phyloP scores from a whole-genome alignment of 345 rosid genomes.

The Geranium brycei region DNA sequence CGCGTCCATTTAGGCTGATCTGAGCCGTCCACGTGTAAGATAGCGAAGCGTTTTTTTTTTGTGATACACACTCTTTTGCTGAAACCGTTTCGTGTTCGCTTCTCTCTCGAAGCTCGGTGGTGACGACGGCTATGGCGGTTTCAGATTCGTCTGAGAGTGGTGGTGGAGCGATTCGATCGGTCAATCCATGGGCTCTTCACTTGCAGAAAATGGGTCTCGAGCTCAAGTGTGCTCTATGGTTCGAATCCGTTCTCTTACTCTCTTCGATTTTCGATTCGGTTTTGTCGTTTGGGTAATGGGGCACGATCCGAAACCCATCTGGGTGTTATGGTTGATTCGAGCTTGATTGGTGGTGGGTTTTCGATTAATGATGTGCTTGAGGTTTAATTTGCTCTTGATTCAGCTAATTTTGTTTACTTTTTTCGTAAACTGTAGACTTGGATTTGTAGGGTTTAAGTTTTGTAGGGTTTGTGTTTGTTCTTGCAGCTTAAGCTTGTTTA shows the following conservation, averaged over 20 bases:
- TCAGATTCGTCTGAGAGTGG: neutral
- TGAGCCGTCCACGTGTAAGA: no score
- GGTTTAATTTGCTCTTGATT: no score
- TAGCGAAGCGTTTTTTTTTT: no score
- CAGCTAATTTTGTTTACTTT: no score
- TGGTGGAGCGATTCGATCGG: neutral
- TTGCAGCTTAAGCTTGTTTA: no score
- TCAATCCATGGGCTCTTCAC: constrained; percentile 70
- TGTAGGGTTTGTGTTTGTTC: no score
- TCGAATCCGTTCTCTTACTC: constrained; percentile 5
- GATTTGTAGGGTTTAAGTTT: no score
- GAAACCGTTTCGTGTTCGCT: neutral
- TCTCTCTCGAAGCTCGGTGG: neutral
- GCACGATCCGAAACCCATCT: no score
- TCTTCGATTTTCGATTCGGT: neutral
- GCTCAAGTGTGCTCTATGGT: constrained; percentile 89
- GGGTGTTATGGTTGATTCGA: neutral
- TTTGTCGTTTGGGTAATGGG: neutral
- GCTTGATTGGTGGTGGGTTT: neutral
- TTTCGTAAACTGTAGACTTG: no score
- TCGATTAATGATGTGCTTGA: neutral
- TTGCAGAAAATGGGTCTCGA: constrained; percentile 72
- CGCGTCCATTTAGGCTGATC: no score
- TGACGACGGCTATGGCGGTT: neutral
- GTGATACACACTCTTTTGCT: no score